Evolutionary conservation across 2,329 filamentous ascomycete species (phyloP).

Genomic region (Coniochaeta pulveracea): DNA sequence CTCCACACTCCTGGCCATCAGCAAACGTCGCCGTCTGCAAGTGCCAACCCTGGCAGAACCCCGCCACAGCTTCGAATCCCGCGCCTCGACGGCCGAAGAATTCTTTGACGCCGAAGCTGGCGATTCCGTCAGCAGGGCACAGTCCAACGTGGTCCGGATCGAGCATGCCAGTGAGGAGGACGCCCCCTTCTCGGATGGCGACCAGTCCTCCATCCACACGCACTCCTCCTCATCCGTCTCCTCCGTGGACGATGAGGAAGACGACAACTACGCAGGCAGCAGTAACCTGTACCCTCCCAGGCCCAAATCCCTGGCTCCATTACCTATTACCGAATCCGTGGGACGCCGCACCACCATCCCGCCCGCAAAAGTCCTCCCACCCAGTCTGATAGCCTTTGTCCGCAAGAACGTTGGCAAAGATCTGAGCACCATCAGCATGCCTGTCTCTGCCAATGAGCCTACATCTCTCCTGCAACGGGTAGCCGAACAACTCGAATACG

Average conservation of each 20-base stretch:
- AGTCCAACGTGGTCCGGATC: slow-evolving; percentile 64
- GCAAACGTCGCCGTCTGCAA: slow-evolving; percentile 61
- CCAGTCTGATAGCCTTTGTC: slow-evolving; percentile 85
- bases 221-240: slow-evolving; percentile 45
- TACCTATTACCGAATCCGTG: slow-evolving; percentile 59
- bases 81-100: slow-evolving; percentile 58
- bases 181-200: slow-evolving; percentile 40
- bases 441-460: slow-evolving; percentile 91
- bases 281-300: slow-evolving; percentile 57
- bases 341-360: slow-evolving; percentile 59
- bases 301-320: slow-evolving; percentile 63
- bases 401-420: slow-evolving; percentile 98
- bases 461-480: slow-evolving; percentile 78
- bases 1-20: slow-evolving; percentile 62
- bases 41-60: slow-evolving; percentile 32
- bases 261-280: slow-evolving; percentile 45
- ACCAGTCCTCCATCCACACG: slow-evolving; percentile 47
- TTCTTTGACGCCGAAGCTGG: slow-evolving; percentile 87
- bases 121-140: slow-evolving; percentile 30
- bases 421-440: slow-evolving; percentile 93
- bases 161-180: slow-evolving; percentile 59
- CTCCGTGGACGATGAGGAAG: slow-evolving; percentile 48
- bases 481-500: slow-evolving; percentile 87
- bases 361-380: slow-evolving; percentile 66
- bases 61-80: slow-evolving; percentile 18